These are phyloP conservation scores for Mesembryanthemum crystallinum DNA, from an alignment of 148 eudicot species.

Conservation along the genomic window DNA sequence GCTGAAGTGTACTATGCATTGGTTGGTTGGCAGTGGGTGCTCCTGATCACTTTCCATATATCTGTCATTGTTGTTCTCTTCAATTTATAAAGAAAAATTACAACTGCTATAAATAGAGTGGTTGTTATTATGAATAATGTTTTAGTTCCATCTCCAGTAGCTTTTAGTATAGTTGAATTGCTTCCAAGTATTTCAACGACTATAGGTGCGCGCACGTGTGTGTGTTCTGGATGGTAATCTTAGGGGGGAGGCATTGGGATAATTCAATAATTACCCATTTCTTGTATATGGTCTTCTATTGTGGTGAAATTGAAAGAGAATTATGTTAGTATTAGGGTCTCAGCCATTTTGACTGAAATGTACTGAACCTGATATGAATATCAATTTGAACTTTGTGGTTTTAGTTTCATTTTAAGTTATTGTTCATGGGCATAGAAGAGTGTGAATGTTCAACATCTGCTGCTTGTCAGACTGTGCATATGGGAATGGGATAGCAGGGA, in stretches of 20 bases:
- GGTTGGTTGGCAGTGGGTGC: constrained; percentile 5
- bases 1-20: background rate
- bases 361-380: background rate
- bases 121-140: background rate
- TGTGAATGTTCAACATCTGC: background rate
- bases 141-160: background rate
- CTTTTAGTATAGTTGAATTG: background rate
- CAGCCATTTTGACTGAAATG: background rate
- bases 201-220: too few relatives aligned
- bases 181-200: too few relatives aligned
- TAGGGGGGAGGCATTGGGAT: background rate
- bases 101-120: background rate
- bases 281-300: background rate
- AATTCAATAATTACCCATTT: background rate
- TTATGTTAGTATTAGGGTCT: background rate
- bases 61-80: background rate
- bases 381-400: background rate
- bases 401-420: background rate
- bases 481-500: background rate
- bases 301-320: background rate
- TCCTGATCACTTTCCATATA: background rate
- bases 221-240: background rate
- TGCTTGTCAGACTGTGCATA: background rate
- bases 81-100: background rate
- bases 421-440: background rate